Evolutionary conservation across 164 flowering plant genomes (phyloP).

Genomic region (Santalum album): DNA sequence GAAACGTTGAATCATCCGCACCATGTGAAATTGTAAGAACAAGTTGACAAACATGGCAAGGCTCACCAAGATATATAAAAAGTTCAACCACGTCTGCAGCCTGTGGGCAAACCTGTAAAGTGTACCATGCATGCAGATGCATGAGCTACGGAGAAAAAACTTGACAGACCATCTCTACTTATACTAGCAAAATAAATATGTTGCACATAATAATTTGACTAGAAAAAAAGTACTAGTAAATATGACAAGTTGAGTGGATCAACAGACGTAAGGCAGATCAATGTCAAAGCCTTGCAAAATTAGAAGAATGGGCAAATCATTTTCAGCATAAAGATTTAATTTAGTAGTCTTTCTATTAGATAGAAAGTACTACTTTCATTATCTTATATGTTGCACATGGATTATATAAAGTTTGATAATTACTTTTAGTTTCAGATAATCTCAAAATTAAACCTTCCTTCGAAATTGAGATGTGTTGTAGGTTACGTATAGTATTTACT

Average conservation of each 20-base stretch:
- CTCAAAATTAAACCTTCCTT: too few species aligned
- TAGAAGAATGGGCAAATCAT: too few species aligned
- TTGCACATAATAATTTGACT: too few species aligned
- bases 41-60: conserved; percentile 97
- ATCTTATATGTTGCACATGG: background rate
- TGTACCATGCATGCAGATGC: conserved; percentile 4
- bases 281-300: too few species aligned
- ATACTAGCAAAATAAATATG: too few species aligned
- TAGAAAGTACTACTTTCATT: background rate
- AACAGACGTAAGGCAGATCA: too few species aligned
- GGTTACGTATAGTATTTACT: too few species aligned
- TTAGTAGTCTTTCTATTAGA: background rate
- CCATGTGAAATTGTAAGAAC: conserved; percentile 92
- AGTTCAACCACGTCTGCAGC: conserved; percentile 88
- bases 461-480: too few species aligned
- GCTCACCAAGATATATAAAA: conserved; percentile 82
- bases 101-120: conserved; percentile 72
- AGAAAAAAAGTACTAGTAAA: too few species aligned
- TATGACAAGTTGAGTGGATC: too few species aligned
- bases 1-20: conserved; percentile 90
- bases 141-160: background rate
- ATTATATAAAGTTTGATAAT: background rate
- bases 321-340: background rate
- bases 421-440: too few species aligned
- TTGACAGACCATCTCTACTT: background rate